Evolutionary conservation across 495 filamentous ascomycete genomes (phyloP).

Genomic region (Cudoniella acicularis): DNA sequence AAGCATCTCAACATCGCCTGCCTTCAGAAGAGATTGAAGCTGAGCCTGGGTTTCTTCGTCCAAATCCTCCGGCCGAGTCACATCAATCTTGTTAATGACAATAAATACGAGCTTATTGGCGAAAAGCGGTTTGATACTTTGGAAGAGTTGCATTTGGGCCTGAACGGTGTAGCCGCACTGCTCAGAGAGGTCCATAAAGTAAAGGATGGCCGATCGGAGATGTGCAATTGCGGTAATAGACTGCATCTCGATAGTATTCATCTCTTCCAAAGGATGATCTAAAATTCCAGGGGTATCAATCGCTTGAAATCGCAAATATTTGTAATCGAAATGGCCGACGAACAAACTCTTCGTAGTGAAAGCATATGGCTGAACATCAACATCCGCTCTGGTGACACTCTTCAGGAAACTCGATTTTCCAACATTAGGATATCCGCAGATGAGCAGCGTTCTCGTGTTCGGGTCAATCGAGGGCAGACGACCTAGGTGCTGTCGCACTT

Average conservation of each 20-base stretch:
- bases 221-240: constrained; percentile 97
- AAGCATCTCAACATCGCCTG: constrained; percentile 84
- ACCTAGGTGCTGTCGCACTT: constrained; percentile 95
- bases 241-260: constrained; percentile 99
- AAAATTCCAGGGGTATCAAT: constrained; percentile 84
- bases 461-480: constrained; percentile 97
- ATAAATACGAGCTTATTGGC: constrained; percentile 96
- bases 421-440: constrained; percentile 96
- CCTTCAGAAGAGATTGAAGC: constrained; percentile 74
- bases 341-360: constrained; percentile 98
- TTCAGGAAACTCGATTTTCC: constrained; percentile 94
- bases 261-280: constrained; percentile 96
- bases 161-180: constrained; percentile 94
- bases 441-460: constrained; percentile 89
- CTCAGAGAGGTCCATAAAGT: constrained; percentile 98
- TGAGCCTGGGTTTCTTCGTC: constrained; percentile 74
- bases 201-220: constrained; percentile 87
- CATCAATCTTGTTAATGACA: constrained; percentile 97
- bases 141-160: constrained; percentile 89
- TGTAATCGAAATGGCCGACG: constrained; percentile 98
- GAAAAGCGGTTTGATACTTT: constrained; percentile 93
- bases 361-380: constrained; percentile 96
- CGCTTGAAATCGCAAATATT: constrained; percentile 90
- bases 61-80: constrained; percentile 81
- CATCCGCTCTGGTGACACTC: constrained; percentile 90